A percentile compares a stretch with the other conserved stretches of the same genome.
These are phyloP conservation scores for Tetrahymena elliotti DNA, from an alignment of 73 alveolate species.

Conservation along the genomic window DNA sequence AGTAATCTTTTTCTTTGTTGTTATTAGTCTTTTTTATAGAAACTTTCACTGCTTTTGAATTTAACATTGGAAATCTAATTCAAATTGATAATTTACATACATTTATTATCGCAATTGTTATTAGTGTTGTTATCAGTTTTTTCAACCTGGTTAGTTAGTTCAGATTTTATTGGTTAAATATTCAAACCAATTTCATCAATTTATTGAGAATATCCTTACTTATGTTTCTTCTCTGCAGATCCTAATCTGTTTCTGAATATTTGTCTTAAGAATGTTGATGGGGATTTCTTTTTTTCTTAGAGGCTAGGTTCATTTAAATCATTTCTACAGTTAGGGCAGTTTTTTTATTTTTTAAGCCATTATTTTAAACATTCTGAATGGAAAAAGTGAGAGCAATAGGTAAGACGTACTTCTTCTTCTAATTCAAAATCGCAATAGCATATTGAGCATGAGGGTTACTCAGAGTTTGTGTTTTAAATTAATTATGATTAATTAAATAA, in stretches of 20 bases:
- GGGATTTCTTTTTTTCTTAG: background rate
- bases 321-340: slow-evolving; percentile 38
- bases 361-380: slow-evolving; percentile 14
- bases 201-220: background rate
- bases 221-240: background rate
- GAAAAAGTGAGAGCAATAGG: slow-evolving; percentile 26
- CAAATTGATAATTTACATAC: background rate
- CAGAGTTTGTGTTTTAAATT: background rate
- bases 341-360: slow-evolving; percentile 16
- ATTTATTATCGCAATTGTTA: no score
- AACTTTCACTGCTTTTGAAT: background rate
- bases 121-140: no score
- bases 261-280: background rate
- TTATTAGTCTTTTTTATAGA: background rate
- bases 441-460: background rate
- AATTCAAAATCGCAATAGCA: background rate
- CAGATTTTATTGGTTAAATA: background rate
- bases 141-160: background rate
- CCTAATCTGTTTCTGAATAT: background rate
- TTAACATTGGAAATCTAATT: background rate
- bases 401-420: background rate
- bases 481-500: background rate
- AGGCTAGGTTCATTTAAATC: background rate
- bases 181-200: background rate
- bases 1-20: background rate